These are phyloP conservation scores for Mycena capillaripes DNA, from an alignment of 768 basidiomycete species.

Conservation along the genomic window DNA sequence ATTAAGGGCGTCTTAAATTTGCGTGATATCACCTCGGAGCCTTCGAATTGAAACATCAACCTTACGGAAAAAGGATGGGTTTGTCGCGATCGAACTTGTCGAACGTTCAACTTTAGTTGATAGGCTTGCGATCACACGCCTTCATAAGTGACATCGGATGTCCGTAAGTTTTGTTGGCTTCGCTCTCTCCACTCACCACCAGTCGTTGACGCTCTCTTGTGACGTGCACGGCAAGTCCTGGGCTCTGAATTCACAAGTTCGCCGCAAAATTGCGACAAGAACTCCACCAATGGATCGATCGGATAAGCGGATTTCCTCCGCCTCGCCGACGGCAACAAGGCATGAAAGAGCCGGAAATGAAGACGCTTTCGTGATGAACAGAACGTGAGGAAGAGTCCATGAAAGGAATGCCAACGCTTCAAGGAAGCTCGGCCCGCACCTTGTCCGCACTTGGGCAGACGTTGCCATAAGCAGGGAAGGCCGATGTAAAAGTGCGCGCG, in stretches of 20 bases:
- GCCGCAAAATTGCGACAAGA: neutral
- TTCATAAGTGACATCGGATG: too few relatives aligned
- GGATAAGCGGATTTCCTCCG: slow-evolving; percentile 5
- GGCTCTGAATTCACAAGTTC: neutral
- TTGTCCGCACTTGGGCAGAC: slow-evolving; percentile 5
- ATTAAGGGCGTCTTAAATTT: too few relatives aligned
- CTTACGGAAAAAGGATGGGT: too few relatives aligned
- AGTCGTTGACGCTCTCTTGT: neutral
- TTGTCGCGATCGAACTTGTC: too few relatives aligned
- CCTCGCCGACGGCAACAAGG: slow-evolving; percentile 21
- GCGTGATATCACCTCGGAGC: too few relatives aligned
- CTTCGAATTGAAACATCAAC: too few relatives aligned
- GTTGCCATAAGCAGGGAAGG: slow-evolving; percentile 10
- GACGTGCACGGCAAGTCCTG: too few relatives aligned
- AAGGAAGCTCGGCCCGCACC: slow-evolving; percentile 22
- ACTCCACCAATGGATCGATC: neutral
- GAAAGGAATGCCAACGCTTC: neutral
- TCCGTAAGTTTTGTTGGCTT: neutral
- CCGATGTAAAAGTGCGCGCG: neutral
- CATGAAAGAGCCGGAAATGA: neutral
- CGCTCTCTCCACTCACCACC: neutral
- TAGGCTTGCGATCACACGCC: too few relatives aligned
- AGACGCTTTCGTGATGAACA: slow-evolving; percentile 10
- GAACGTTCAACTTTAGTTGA: too few relatives aligned
- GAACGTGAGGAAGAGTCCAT: slow-evolving; percentile 2